phyloP scores from a whole-genome alignment of 2,329 filamentous ascomycete species.

The Cladophialophora immunda region DNA sequence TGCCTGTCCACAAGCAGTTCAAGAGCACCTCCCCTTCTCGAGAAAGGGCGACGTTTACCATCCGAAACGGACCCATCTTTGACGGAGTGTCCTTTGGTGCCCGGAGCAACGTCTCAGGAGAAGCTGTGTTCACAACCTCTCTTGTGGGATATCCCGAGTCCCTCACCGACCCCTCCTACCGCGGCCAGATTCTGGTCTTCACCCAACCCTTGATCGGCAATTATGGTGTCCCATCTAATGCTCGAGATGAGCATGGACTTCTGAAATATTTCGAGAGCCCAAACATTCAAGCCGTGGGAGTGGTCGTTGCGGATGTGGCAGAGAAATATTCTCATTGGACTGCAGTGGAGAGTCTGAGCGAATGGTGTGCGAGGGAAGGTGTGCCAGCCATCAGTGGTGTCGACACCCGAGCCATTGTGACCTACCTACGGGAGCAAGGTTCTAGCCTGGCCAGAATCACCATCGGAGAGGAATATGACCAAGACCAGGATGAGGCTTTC shows the following conservation, averaged over 20 bases:
- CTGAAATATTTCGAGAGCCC: conserved; percentile 98
- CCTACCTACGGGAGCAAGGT: conserved; percentile 92
- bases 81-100: conserved; percentile 96
- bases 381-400: conserved; percentile 96
- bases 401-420: conserved; percentile 96
- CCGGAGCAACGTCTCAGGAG: conserved; percentile 94
- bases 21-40: conserved; percentile 71
- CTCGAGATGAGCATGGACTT: conserved; percentile 86
- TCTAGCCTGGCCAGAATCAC: conserved; percentile 95
- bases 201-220: conserved; percentile 98
- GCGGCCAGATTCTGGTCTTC: conserved; percentile 93
- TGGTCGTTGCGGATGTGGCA: conserved; percentile 94
- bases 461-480: conserved; percentile 96
- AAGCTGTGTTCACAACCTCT: conserved; percentile 98
- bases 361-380: conserved; percentile 96
- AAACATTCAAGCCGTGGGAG: conserved; percentile 93
- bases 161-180: conserved; percentile 73
- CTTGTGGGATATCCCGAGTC: conserved; percentile 97
- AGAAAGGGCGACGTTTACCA: conserved; percentile 91
- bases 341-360: conserved; percentile 87
- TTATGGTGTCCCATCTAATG: conserved; percentile 91
- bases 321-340: conserved; percentile 98
- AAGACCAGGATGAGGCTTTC: conserved; percentile 96
- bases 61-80: conserved; percentile 95
- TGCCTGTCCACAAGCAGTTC: conserved; percentile 50